These are phyloP conservation scores for Cladosporium sp. DNA, from an alignment of 2,329 filamentous ascomycete species.

Conservation along the genomic window DNA sequence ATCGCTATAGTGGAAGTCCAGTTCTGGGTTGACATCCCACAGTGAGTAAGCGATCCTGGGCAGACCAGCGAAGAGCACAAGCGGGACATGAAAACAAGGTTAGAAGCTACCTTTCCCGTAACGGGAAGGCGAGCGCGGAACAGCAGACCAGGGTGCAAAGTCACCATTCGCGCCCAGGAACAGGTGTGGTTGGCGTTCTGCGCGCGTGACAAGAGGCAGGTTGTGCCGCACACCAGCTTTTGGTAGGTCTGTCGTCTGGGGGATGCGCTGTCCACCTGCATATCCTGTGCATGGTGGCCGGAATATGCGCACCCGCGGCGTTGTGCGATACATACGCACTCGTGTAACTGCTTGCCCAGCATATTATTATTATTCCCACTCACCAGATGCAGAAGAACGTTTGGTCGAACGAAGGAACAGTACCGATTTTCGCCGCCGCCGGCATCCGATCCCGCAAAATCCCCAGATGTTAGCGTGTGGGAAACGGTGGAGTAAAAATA, in stretches of 20 bases:
- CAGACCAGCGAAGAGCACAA: background rate
- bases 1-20: background rate
- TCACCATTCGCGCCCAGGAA: slow-evolving; percentile 8
- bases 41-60: slow-evolving; percentile 4
- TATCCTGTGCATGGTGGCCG: slow-evolving; percentile 2
- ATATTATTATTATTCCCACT: no score
- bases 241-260: slow-evolving; percentile 1
- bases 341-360: slow-evolving; percentile 2
- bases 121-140: slow-evolving; percentile 1
- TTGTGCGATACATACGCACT: background rate
- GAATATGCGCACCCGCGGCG: background rate
- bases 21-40: background rate
- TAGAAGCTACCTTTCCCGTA: background rate
- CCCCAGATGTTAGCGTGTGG: slow-evolving; percentile 7
- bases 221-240: background rate
- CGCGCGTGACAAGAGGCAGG: slow-evolving; percentile 3
- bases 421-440: background rate
- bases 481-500: slow-evolving; percentile 3
- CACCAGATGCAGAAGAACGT: background rate
- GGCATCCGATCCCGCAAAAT: slow-evolving; percentile 4
- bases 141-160: background rate
- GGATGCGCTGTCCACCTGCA: background rate
- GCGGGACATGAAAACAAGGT: slow-evolving; percentile 2
- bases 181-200: slow-evolving; percentile 5
- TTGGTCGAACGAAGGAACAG: background rate